phyloP scores from a whole-genome alignment of 78 protist species.

The Emiliania huxleyi region DNA sequence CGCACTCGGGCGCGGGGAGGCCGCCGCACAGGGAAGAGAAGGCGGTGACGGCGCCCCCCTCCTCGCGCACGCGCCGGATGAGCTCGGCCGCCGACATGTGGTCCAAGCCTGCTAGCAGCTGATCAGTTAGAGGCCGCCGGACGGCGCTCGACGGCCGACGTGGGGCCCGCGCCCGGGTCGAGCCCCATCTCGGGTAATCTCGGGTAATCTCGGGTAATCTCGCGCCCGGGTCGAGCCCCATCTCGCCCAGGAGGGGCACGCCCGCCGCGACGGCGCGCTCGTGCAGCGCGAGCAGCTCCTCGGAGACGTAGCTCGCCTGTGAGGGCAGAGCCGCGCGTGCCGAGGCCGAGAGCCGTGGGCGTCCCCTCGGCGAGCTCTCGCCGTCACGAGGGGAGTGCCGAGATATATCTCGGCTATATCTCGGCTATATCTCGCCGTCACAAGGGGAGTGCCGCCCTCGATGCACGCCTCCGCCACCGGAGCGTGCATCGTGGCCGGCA shows the following conservation, averaged over 20 bases:
- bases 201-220: no score
- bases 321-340: no score
- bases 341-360: no score
- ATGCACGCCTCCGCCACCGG: constrained; percentile 64
- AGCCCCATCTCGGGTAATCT: not conserved
- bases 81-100: constrained; percentile 43
- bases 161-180: constrained; percentile 47
- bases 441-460: constrained; percentile 9
- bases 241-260: constrained; percentile 44
- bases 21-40: constrained; percentile 75
- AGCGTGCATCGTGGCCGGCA: constrained; percentile 64
- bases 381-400: no score
- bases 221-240: no score
- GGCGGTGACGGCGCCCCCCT: constrained; percentile 42
- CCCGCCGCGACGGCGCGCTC: not conserved
- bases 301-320: not conserved
- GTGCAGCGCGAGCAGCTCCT: constrained; percentile 12
- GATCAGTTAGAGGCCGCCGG: no score
- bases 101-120: no score
- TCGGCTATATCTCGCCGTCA: no score
- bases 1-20: constrained; percentile 81
- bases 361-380: no score
- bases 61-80: not conserved
- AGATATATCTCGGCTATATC: no score
- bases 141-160: not conserved